Conservation (phyloP, 2,329 filamentous ascomycete genomes). For the Trichophaea hybrida region DNA sequence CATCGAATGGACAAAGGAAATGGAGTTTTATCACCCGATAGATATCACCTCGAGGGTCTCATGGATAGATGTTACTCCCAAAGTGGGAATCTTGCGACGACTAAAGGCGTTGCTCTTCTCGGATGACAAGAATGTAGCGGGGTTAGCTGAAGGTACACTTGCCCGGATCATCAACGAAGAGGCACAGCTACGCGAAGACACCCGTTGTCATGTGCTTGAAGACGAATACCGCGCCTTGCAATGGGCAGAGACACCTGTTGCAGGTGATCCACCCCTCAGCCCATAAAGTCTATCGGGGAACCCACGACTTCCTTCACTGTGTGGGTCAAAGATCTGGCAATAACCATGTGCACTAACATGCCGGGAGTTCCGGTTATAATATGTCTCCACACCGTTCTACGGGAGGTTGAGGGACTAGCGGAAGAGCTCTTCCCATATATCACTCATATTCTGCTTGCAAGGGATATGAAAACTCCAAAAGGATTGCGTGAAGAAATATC, state of each 20-base stretch:
- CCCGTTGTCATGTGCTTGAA: constrained; percentile 41
- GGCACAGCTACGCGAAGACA: constrained; percentile 7
- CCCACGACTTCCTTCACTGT: constrained; percentile 32
- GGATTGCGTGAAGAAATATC: constrained; percentile 50
- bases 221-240: constrained; percentile 41
- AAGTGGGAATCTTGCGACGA: constrained; percentile 47
- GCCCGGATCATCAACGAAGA: constrained; percentile 21
- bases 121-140: constrained; percentile 36
- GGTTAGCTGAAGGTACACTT: constrained; percentile 24
- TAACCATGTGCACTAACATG: constrained; percentile 46
- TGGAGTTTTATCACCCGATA: constrained; percentile 38
- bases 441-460: constrained; percentile 62
- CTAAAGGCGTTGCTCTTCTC: constrained; percentile 48
- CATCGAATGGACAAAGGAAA: constrained; percentile 46
- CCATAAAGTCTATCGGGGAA: background rate
- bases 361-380: constrained; percentile 53
- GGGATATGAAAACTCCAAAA: constrained; percentile 44
- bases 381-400: constrained; percentile 51
- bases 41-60: constrained; percentile 22
- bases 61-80: constrained; percentile 40
- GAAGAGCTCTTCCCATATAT: constrained; percentile 67
- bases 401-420: constrained; percentile 53
- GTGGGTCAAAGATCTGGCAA: constrained; percentile 51
- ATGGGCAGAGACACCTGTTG: constrained; percentile 35
- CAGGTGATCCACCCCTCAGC: background rate